Base-by-base conservation (phyloP, 2,329 filamentous ascomycete species). In the Aureobasidium sp. region DNA sequence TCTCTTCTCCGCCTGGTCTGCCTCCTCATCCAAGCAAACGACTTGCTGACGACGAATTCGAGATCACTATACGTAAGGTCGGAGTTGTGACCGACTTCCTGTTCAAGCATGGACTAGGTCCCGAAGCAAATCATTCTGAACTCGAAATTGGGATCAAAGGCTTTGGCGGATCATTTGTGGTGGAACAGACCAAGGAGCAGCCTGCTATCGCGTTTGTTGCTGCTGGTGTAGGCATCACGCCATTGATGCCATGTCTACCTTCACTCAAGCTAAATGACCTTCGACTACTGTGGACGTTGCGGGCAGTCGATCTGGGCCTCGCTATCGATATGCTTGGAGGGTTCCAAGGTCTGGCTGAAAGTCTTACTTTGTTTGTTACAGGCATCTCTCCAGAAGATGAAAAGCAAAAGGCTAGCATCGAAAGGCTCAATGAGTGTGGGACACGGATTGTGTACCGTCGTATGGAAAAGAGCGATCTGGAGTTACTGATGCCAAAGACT, bases 161-260 rank as follows among this genome's bases (percentile, higher is more conserved):
- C 0, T 89, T 95, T 65, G 90, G 88, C 0, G 91, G 90, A 1
- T 77, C 79, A 2, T 87, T 88, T 65, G 67, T 68, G 17, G 69
- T 73, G 5, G 59, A 63, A 46, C 71, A 76, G 36, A 69, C 67
- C 24, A 63, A 60, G 0, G 63, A 69, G 8, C 65, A 65, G 34
- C 66, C 75, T 37, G 74, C 84, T 0, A 70, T 80, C 1, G 78
- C 78, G 0, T 94, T 92, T 66, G 74, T 95, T 3, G 89, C 89
- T 6, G 89, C 84, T 0, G 91, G 91, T 3, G 88, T 96, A 7
- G 91, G 91, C 0, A 90, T 95, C 64, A 96, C 91, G 32, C 91
- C 91, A 1, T 68, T 94, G 3, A 77, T 95, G n/a, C 77, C 75
- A 0, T 73, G 81, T 6, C 70, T 90, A 0, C 53, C 59, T 9